Evolutionary conservation across 2,329 filamentous ascomycete species (phyloP), one percentile per base, ranked within the genome.

Genomic region (Talaromyces sp.): DNA sequence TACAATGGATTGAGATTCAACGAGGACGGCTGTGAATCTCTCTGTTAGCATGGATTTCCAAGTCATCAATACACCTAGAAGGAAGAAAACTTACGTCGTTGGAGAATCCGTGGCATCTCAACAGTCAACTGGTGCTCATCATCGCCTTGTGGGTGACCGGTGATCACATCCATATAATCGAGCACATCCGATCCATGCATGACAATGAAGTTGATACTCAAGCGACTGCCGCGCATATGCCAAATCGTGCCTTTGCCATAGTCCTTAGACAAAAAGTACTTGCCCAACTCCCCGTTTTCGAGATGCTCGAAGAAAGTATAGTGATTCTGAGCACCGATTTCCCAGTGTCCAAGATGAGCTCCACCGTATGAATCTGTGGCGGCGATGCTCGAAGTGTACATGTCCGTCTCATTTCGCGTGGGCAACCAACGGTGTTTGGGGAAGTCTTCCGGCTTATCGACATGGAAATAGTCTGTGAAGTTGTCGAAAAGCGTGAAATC

Each of bases 241-340:
- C 57, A 59, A 28, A 28, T 59, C 11, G 57, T 59, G 31, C 57
- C 57, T 13, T 52, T 52, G 39, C 57, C 57, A 31, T 59, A 59
- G 33, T 59, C 53, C 33, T 59, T 56, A 19, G 51, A 54, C 53
- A 59, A 37, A 19, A 21, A 54, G 41, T 59, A 59, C 33, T 52
- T 59, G 37, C 57, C 57, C 45, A 59, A 43, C 17, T 59, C 57
- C 31, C 45, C 45, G 17, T 59, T 59, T 15, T 59, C 57, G 6
- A 59, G 57, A 17, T 59, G 54, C 3, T 37, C 40, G 25, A 59
- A 56, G 22, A 59, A 59, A 17, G 37, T 40, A 37, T 59, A 59
- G n/a, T 59, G 57, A 43, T 56, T 59, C 40, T 59, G 57, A n/a
- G 57, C 57, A 21, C 57, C 57, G 13, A 59, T 59, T n/a, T 50